Conservation (phyloP, 1,139 yeast species). For the Cylindricascospora bacillispora region DNA sequence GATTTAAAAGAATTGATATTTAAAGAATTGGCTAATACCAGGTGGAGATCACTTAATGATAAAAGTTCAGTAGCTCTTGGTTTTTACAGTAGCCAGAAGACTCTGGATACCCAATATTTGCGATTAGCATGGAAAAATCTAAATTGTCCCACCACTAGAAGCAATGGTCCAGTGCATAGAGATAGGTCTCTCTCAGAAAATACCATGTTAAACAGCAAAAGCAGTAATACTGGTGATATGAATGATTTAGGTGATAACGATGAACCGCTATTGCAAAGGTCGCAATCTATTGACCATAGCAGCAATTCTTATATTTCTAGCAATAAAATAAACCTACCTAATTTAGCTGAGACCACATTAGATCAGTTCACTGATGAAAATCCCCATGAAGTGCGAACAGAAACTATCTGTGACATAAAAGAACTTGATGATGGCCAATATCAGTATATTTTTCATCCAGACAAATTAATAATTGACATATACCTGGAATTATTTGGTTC, state of each 20-base stretch:
- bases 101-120: no score
- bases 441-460: no score
- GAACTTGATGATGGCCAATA: slow-evolving; percentile 4
- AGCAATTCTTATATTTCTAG: no score
- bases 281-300: no score
- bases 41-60: slow-evolving; percentile 19
- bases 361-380: no score
- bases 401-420: no score
- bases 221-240: background rate
- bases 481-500: slow-evolving; percentile 17
- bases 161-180: slow-evolving; percentile 2
- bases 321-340: no score
- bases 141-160: slow-evolving; percentile 1
- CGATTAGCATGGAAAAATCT: slow-evolving; percentile 1
- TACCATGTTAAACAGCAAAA: background rate
- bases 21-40: slow-evolving; percentile 10
- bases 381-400: no score
- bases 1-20: slow-evolving; percentile 20
- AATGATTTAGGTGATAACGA: background rate
- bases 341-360: no score
- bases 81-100: slow-evolving; percentile 10
- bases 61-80: slow-evolving; percentile 22
- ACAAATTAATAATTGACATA: slow-evolving; percentile 17
- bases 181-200: background rate
- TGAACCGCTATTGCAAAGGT: no score